Conservation (phyloP, 371 early-diverging fungal species). For the Lichtheimia corymbifera region DNA sequence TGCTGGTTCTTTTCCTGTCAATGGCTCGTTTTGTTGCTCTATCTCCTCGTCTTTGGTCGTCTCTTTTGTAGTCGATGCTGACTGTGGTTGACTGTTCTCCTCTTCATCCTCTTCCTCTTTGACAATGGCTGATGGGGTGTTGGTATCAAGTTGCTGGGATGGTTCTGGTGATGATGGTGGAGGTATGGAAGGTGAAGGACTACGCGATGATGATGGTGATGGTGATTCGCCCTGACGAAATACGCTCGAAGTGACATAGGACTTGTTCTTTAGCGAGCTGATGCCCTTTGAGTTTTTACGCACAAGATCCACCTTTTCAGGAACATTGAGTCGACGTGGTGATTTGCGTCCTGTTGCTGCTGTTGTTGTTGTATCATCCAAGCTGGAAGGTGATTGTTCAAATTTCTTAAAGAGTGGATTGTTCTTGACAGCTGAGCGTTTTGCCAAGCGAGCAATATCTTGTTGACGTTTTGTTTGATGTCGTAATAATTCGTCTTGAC, state of each 20-base stretch:
- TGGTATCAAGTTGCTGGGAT: neutral
- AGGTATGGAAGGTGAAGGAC: neutral
- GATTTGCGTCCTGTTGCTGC: neutral
- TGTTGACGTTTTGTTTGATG: constrained; percentile 18
- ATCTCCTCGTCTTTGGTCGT: too few relatives aligned
- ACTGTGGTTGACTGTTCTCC: neutral
- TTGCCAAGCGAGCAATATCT: constrained; percentile 22
- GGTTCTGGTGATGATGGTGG: constrained; percentile 5
- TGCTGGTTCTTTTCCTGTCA: too few relatives aligned
- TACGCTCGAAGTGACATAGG: constrained; percentile 18
- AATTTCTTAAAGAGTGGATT: constrained; percentile 37
- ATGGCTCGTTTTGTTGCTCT: too few relatives aligned
- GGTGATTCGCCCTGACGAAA: constrained; percentile 11
- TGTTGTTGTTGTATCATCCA: constrained; percentile 2
- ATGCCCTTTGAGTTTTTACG: constrained; percentile 18
- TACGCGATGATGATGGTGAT: neutral
- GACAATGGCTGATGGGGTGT: neutral
- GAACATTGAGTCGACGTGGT: neutral
- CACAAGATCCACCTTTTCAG: neutral
- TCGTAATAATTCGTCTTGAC: constrained; percentile 12
- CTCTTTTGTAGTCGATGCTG: neutral
- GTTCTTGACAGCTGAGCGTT: constrained; percentile 33
- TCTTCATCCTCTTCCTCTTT: neutral
- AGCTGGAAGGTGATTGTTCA: constrained; percentile 15
- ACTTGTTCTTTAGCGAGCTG: constrained; percentile 14